Percentiles rank a stretch among this genome's conserved stretches.
Conservation (phyloP, 148 eudicot species). For the Vaccinium darrowii region DNA sequence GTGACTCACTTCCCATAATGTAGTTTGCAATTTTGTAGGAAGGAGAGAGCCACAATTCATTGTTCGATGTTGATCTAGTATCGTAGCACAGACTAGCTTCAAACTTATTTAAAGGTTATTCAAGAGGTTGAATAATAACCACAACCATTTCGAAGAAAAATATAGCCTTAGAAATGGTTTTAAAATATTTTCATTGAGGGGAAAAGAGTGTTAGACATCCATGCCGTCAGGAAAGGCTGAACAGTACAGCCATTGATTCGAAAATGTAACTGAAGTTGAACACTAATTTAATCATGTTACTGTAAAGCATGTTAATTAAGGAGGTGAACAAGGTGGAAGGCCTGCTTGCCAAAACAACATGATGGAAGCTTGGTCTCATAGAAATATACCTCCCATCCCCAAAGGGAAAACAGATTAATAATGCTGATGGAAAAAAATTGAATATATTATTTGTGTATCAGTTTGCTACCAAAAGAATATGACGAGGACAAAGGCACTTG, state of each 20-base stretch:
- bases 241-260: not conserved
- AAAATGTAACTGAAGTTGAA: not conserved
- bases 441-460: not conserved
- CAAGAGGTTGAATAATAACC: not conserved
- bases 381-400: not conserved
- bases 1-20: not conserved
- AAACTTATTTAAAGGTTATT: not conserved
- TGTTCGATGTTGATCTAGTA: not conserved
- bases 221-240: not conserved
- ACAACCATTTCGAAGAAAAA: not conserved
- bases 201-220: not conserved
- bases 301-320: not conserved
- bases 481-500: not conserved
- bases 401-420: not conserved
- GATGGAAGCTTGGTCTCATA: conserved; percentile 9
- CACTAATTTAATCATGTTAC: not conserved
- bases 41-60: not conserved
- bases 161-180: not conserved
- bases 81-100: not conserved
- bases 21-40: not conserved
- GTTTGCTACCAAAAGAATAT: not conserved
- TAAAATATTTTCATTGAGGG: not conserved
- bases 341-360: not conserved
- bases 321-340: not conserved
- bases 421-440: not conserved